phyloP scores from a whole-genome alignment of 1,284 basidiomycete species.

The Ganoderma leucocontextum region DNA sequence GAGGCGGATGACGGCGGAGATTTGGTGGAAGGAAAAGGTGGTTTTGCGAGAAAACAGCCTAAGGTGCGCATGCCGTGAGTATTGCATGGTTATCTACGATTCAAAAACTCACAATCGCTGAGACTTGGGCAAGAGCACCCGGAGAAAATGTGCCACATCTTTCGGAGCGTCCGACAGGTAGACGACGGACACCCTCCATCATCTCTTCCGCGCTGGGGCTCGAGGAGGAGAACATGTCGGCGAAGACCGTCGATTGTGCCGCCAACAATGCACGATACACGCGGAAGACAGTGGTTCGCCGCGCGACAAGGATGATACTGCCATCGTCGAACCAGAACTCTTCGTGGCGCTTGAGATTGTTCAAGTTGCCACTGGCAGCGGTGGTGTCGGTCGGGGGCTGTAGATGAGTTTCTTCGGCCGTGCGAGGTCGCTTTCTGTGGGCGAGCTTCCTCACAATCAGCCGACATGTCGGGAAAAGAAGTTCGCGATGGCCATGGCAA shows the following conservation, averaged over 20 bases:
- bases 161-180: slow-evolving; percentile 22
- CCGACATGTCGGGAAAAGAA: too few species aligned
- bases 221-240: slow-evolving; percentile 17
- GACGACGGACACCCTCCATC: slow-evolving; percentile 27
- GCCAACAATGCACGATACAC: slow-evolving; percentile 10
- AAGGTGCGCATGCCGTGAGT: neutral
- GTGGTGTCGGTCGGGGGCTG: too few species aligned
- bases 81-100: neutral
- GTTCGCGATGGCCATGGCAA: too few species aligned
- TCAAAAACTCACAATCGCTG: neutral
- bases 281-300: slow-evolving; percentile 5
- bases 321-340: slow-evolving; percentile 18
- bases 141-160: slow-evolving; percentile 18
- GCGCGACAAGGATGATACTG: slow-evolving; percentile 5
- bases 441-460: too few species aligned
- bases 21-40: neutral
- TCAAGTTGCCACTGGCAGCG: too few species aligned
- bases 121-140: neutral
- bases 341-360: neutral
- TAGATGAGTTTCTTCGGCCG: too few species aligned
- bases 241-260: slow-evolving; percentile 12
- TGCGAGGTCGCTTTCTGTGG: too few species aligned
- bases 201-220: slow-evolving; percentile 15
- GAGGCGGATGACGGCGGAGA: slow-evolving; percentile 12
- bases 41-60: neutral